Conservation (phyloP, 169 alveolate genomes). For the Cyclospora cayetanensis region DNA sequence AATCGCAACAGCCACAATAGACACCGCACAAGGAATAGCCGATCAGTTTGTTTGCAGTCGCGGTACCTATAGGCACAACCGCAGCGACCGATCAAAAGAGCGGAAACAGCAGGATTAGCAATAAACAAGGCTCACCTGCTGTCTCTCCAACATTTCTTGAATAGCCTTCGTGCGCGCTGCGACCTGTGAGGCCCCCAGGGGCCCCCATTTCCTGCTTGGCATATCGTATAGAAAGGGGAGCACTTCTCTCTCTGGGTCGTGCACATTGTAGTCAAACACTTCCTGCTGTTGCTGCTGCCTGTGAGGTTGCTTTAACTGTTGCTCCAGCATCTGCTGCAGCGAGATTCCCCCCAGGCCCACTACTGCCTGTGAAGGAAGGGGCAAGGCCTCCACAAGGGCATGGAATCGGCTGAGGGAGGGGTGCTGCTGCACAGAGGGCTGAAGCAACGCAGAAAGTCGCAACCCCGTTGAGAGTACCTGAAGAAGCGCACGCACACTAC, state of each 20-base stretch:
- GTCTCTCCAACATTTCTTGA: not conserved
- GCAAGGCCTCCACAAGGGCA: not conserved
- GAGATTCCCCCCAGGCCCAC: not conserved
- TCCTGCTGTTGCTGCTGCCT: not conserved
- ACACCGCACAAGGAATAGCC: not conserved
- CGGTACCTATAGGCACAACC: no score
- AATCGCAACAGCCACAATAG: not conserved
- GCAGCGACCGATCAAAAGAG: no score
- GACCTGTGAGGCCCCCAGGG: not conserved
- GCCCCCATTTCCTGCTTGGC: not conserved
- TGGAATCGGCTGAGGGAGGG: not conserved
- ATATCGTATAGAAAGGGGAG: not conserved
- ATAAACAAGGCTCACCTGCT: not conserved
- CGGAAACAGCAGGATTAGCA: not conserved
- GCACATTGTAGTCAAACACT: not conserved
- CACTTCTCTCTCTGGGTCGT: not conserved
- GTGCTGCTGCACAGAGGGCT: not conserved
- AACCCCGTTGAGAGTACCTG: not conserved
- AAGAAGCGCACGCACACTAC: no score
- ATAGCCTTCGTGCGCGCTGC: not conserved
- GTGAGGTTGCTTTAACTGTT: not conserved
- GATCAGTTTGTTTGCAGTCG: no score
- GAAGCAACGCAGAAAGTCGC: not conserved
- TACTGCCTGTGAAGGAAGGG: not conserved
- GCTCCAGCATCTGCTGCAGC: not conserved